A percentile compares a stretch with the other conserved stretches of the same genome.
Conservation (phyloP, 257 asterid species). For the Solanum chaucha region DNA sequence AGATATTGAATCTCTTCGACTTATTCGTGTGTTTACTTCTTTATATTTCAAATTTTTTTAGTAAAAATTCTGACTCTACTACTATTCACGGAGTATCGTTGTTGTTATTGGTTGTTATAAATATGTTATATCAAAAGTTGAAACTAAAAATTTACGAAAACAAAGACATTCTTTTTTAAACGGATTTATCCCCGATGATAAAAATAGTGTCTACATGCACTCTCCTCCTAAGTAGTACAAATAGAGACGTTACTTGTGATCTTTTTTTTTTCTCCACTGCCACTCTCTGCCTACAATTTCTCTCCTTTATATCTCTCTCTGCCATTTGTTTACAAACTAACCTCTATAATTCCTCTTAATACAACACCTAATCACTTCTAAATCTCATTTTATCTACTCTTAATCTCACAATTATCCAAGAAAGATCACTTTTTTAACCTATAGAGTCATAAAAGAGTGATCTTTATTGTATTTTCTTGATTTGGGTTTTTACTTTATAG, state of each 20-base stretch:
- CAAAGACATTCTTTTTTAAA: not conserved
- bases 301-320: not conserved
- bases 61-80: too few relatives aligned
- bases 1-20: too few relatives aligned
- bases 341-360: conserved; percentile 10
- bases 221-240: not conserved
- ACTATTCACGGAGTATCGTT: too few relatives aligned
- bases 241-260: not conserved
- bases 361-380: not conserved
- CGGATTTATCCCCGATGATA: accelerated
- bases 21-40: too few relatives aligned
- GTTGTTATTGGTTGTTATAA: not conserved
- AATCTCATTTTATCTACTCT: not conserved
- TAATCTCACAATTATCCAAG: not conserved
- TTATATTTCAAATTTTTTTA: too few relatives aligned
- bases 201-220: not conserved
- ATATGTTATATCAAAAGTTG: not conserved
- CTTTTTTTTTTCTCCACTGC: not conserved
- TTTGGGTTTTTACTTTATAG: not conserved
- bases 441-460: not conserved
- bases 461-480: not conserved
- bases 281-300: not conserved
- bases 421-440: not conserved
- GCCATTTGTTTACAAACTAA: conserved; percentile 4
- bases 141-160: not conserved